Evolutionary conservation across 306 rosid species (phyloP).

Genomic region (Amphicarpaea edgeworthii): DNA sequence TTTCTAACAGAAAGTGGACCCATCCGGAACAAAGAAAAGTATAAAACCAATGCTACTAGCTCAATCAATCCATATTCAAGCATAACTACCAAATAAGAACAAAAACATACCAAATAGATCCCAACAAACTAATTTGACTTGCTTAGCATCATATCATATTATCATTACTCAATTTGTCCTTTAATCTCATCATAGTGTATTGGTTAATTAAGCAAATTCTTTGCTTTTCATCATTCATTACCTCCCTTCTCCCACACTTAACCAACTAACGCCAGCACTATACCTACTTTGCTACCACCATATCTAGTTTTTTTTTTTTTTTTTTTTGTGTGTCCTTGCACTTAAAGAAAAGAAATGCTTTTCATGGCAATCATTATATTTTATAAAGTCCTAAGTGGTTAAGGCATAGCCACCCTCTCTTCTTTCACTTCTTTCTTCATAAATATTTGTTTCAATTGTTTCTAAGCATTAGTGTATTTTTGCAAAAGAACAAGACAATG

Average conservation of each 20-base stretch:
- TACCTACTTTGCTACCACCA: conserved; percentile 59
- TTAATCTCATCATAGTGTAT: conserved; percentile 50
- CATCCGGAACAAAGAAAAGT: conserved; percentile 34
- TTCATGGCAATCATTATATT: conserved; percentile 36
- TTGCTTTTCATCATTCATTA: conserved; percentile 67
- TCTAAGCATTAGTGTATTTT: conserved; percentile 23
- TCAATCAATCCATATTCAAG: conserved; percentile 31
- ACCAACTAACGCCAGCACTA: conserved; percentile 92
- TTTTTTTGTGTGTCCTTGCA: conserved; percentile 80
- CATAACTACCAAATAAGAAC: conserved; percentile 39
- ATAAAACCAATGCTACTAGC: conserved; percentile 35
- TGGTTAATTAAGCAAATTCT: conserved; percentile 50
- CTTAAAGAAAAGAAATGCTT: conserved; percentile 82
- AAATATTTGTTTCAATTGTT: conserved; percentile 33
- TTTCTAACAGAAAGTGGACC: conserved; percentile 43
- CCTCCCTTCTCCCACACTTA: conserved; percentile 90
- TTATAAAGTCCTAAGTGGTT: conserved; percentile 52
- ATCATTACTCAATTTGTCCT: conserved; percentile 36
- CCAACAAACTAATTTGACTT: conserved; percentile 49
- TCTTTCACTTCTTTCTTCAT: conserved; percentile 30
- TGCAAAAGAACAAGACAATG: conserved; percentile 54
- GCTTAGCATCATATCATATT: conserved; percentile 45
- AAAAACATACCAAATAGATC: conserved; percentile 26
- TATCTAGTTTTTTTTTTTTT: conserved; percentile 47
- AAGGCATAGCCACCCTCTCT: conserved; percentile 27